Conservation (phyloP, 805 yeast genomes). For the Sugiyamaella qingdaonensis region DNA sequence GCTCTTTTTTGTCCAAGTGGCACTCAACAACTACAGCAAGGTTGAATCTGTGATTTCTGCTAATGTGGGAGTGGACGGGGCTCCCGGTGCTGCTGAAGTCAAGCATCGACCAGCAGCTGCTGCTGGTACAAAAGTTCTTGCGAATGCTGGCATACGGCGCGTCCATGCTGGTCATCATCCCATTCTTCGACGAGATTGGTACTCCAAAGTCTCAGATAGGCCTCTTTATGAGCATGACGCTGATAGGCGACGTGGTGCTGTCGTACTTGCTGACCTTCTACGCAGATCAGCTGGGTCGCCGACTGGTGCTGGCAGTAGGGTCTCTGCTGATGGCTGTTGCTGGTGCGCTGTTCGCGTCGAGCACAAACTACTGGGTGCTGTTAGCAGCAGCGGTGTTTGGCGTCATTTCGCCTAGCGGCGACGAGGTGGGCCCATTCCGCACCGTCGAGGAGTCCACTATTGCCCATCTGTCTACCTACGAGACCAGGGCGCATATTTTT, state of each 20-base stretch:
- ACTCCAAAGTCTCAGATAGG: constrained; percentile 62
- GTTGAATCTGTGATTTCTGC: too few species aligned
- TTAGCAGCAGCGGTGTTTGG: constrained; percentile 74
- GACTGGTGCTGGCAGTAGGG: constrained; percentile 60
- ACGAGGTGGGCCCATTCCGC: constrained; percentile 87
- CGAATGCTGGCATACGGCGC: constrained; percentile 73
- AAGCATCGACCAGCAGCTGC: constrained; percentile 51
- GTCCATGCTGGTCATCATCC: constrained; percentile 72
- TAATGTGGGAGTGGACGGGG: constrained; percentile 4
- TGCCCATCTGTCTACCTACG: constrained; percentile 59
- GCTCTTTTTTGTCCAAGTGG: too few species aligned
- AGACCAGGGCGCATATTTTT: constrained; percentile 60
- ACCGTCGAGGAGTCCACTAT: constrained; percentile 79
- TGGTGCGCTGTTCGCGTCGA: constrained; percentile 60
- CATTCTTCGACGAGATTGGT: constrained; percentile 54
- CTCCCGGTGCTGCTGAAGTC: neutral
- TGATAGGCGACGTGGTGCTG: constrained; percentile 71
- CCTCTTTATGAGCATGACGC: constrained; percentile 72
- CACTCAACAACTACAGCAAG: too few species aligned
- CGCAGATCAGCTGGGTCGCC: constrained; percentile 67
- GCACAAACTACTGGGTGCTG: constrained; percentile 50
- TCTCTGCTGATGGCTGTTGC: constrained; percentile 62
- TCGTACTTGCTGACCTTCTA: constrained; percentile 72
- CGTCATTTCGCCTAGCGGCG: constrained; percentile 85
- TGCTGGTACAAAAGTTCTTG: constrained; percentile 65